Percentiles rank a stretch among this genome's conserved stretches.
phyloP scores from a whole-genome alignment of 768 basidiomycete genomes.

The Leccinum disarticulatum region DNA sequence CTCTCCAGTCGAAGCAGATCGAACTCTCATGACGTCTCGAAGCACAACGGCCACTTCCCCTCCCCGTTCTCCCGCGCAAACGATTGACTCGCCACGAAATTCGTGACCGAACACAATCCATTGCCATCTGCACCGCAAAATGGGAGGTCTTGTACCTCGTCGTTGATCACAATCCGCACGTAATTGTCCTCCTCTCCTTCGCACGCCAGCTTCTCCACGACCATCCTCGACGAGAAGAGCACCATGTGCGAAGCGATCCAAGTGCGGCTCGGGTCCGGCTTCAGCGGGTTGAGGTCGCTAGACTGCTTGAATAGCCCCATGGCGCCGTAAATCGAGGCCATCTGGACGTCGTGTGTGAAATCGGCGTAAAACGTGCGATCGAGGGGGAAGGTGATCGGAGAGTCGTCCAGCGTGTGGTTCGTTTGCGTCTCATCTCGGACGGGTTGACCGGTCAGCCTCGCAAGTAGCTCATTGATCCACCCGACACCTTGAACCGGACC shows the following conservation, averaged over 20 bases:
- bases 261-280: conserved; percentile 25
- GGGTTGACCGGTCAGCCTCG: conserved; percentile 62
- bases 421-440: conserved; percentile 74
- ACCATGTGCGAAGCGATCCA: conserved; percentile 63
- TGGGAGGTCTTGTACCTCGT: neutral
- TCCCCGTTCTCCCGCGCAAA: neutral
- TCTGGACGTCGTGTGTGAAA: conserved; percentile 83
- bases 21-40: neutral
- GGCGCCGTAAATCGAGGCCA: conserved; percentile 70
- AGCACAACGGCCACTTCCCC: neutral
- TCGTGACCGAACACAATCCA: neutral
- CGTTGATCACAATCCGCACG: conserved; percentile 32
- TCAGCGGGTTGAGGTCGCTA: conserved; percentile 16
- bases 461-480: conserved; percentile 83
- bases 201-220: conserved; percentile 67
- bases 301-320: conserved; percentile 49
- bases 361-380: conserved; percentile 67
- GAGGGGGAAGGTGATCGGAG: conserved; percentile 70
- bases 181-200: conserved; percentile 35
- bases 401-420: conserved; percentile 67
- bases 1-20: neutral
- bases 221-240: conserved; percentile 71
- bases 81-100: neutral
- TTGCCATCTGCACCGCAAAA: neutral
- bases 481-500: conserved; percentile 81